phyloP scores from a whole-genome alignment of 768 basidiomycete genomes.

The Ephemerocybe angulata region DNA sequence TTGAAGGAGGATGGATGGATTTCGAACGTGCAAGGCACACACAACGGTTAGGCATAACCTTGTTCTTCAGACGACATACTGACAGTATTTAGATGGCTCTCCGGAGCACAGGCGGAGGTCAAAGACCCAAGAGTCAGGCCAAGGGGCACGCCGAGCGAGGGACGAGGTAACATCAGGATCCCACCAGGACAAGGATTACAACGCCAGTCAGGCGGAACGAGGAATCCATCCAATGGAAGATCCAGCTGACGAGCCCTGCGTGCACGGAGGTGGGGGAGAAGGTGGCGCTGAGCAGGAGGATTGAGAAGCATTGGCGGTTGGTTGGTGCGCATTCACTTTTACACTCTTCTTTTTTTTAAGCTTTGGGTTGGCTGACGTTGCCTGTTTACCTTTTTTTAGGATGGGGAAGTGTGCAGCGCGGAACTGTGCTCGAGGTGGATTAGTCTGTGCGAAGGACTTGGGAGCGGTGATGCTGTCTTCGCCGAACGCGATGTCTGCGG shows the following conservation, averaged over 20 bases:
- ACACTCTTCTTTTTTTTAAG: not conserved
- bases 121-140: no score
- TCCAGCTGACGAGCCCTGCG: slow-evolving; percentile 88
- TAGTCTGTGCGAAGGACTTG: slow-evolving; percentile 29
- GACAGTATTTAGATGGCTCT: no score
- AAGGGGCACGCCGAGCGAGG: no score
- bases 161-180: no score
- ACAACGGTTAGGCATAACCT: not conserved
- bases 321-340: slow-evolving; percentile 61
- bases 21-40: not conserved
- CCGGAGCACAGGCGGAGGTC: no score
- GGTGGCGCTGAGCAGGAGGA: slow-evolving; percentile 89
- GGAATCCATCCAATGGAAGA: slow-evolving; percentile 52
- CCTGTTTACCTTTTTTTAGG: slow-evolving; percentile 27
- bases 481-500: not conserved
- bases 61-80: not conserved
- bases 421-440: slow-evolving; percentile 78
- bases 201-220: not conserved
- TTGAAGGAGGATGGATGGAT: not conserved
- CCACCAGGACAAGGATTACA: no score
- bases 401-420: slow-evolving; percentile 81
- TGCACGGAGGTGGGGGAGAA: slow-evolving; percentile 98
- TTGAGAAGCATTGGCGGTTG: slow-evolving; percentile 98
- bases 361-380: no score
- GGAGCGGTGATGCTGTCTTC: not conserved